A percentile compares a stretch with the other conserved stretches of the same genome.
Conservation (phyloP, 768 basidiomycete species). For the Chalciporus sphaerocephalus region DNA sequence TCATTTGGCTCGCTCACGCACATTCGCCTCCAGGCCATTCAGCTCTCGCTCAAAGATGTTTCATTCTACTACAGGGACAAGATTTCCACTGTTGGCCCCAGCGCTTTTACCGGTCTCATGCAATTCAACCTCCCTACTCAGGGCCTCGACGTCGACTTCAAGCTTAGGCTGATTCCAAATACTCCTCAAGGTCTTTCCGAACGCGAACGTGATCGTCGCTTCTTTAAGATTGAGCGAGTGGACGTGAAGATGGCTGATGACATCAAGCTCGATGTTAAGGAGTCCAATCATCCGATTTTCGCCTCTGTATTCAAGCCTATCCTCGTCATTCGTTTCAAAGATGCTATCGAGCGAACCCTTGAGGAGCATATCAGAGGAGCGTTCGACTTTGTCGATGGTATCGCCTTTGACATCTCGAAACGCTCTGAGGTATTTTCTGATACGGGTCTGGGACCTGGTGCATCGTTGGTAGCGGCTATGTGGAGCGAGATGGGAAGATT, state of each 20-base stretch:
- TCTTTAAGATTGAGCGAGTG: conserved; percentile 55
- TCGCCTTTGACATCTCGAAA: conserved; percentile 55
- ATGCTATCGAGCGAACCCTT: conserved; percentile 57
- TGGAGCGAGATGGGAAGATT: conserved; percentile 69
- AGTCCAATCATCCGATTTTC: conserved; percentile 62
- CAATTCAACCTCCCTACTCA: conserved; percentile 59
- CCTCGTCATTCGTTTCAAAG: conserved; percentile 50
- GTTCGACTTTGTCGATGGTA: conserved; percentile 51
- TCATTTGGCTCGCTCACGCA: conserved; percentile 62
- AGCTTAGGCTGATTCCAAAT: conserved; percentile 58
- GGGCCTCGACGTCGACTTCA: conserved; percentile 66
- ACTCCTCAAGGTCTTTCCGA: conserved; percentile 39
- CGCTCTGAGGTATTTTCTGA: conserved; percentile 64
- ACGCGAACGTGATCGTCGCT: conserved; percentile 44
- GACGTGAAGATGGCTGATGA: conserved; percentile 54
- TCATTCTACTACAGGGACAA: conserved; percentile 76
- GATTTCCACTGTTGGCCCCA: conserved; percentile 46
- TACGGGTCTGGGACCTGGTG: conserved; percentile 48
- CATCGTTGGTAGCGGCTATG: conserved; percentile 51
- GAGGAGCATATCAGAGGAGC: conserved; percentile 49
- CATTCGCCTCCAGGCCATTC: conserved; percentile 60
- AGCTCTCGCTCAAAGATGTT: conserved; percentile 57
- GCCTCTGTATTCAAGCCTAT: conserved; percentile 61
- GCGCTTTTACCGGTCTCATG: conserved; percentile 58
- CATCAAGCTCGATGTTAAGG: conserved; percentile 48